Percentiles rank a stretch among this genome's conserved stretches.
phyloP scores from a whole-genome alignment of 139 green algal genomes.

The Yamagishiella unicocca region DNA sequence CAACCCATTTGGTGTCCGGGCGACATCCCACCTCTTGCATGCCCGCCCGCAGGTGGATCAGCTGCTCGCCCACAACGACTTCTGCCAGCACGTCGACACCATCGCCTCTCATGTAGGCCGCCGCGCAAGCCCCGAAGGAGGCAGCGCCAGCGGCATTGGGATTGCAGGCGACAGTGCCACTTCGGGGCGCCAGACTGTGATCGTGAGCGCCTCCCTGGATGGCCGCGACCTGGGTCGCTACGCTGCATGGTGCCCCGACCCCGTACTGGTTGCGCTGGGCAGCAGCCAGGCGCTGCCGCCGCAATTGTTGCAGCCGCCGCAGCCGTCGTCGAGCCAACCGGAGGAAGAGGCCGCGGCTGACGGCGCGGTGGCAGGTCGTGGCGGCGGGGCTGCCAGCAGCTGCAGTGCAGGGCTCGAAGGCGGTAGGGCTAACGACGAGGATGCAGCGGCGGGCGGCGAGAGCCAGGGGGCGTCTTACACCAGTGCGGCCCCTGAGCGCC shows the following conservation, averaged over 20 bases:
- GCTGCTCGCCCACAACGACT: slow-evolving; percentile 80
- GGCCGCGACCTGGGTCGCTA: slow-evolving; percentile 63
- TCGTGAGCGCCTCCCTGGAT: slow-evolving; percentile 86
- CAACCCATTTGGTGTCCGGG: too few relatives aligned
- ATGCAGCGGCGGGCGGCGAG: too few relatives aligned
- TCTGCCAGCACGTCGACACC: slow-evolving; percentile 78
- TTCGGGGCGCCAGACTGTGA: slow-evolving; percentile 72
- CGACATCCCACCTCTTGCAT: too few relatives aligned
- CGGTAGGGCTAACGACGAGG: too few relatives aligned
- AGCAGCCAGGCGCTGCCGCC: slow-evolving; percentile 16
- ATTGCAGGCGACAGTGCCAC: neutral
- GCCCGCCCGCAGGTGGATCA: slow-evolving; percentile 73
- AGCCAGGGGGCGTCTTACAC: too few relatives aligned
- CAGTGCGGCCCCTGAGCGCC: too few relatives aligned
- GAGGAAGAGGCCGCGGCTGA: too few relatives aligned
- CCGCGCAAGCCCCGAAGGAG: neutral
- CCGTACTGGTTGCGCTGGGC: neutral
- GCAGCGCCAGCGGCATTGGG: neutral
- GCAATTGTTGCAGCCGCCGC: neutral
- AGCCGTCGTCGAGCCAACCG: neutral
- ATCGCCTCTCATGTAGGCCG: slow-evolving; percentile 69
- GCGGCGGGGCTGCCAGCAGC: too few relatives aligned
- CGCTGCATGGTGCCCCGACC: slow-evolving; percentile 64
- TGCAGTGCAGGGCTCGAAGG: too few relatives aligned
- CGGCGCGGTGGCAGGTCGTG: neutral